phyloP scores from a whole-genome alignment of 306 rosid genomes.

The Cyclanthera cordifolia region DNA sequence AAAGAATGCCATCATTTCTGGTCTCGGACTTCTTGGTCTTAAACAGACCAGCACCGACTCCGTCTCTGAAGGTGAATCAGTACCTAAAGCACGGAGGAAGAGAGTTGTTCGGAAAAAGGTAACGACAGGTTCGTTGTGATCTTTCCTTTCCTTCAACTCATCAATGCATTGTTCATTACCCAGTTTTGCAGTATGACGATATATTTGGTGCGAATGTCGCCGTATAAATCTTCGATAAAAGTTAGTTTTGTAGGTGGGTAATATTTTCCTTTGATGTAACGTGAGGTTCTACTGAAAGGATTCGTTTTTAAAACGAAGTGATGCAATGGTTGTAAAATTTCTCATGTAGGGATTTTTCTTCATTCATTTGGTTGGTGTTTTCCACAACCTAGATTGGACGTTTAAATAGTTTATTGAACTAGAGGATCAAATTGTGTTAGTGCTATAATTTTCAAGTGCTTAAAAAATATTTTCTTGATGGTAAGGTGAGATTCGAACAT shows the following conservation, averaged over 20 bases:
- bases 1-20: constrained; percentile 77
- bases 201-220: constrained; percentile 5
- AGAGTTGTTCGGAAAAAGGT: constrained; percentile 82
- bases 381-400: neutral
- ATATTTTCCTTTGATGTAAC: neutral
- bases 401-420: neutral
- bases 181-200: constrained; percentile 11
- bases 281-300: neutral
- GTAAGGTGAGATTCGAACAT: too few species aligned
- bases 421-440: too few species aligned
- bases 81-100: constrained; percentile 73
- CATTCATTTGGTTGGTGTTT: neutral
- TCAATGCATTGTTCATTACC: constrained; percentile 10
- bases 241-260: constrained; percentile 8
- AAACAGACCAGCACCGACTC: constrained; percentile 48
- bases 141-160: neutral
- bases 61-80: constrained; percentile 33
- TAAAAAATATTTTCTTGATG: too few species aligned
- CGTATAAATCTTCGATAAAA: constrained; percentile 5
- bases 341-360: neutral
- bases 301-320: neutral
- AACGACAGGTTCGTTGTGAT: constrained; percentile 48
- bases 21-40: constrained; percentile 95
- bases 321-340: constrained; percentile 2
- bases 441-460: too few species aligned